Base-by-base conservation (phyloP, 768 basidiomycete genomes). In the Antrodiella citrinella region DNA sequence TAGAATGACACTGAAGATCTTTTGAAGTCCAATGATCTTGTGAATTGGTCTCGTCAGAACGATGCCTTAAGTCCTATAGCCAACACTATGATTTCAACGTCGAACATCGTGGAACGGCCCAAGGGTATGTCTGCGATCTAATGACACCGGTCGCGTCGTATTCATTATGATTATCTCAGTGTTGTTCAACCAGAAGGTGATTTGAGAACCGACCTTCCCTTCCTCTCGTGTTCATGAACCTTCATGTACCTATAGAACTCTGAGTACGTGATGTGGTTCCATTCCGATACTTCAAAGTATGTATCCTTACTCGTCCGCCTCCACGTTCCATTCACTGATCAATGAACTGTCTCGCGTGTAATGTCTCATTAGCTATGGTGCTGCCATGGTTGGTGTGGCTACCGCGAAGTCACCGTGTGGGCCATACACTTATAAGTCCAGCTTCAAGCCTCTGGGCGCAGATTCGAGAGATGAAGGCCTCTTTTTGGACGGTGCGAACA, bases 241-340 rank as follows among this genome's bases (percentile, higher is more conserved):
- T 7, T 35, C 30, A 35, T 35, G 15, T 15, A 35, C 30, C n/a
- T n/a, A n/a, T n/a, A 82, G 79, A 81, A 75, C 56, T 67, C 68
- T 4, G 77, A 81, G 68, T 81, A 81, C 59, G 81, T 82, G 19
- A 80, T 83, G 80, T 83, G 81, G 81, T 83, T 83, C 68, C 81
- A 83, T 61, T 80, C 78, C 7, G 81, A 83, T 56, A 71, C 69
- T 20, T 77, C 76, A 53, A 74, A 79, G 80, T 80, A 68, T 62
- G 58, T 63, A 24, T 7, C 5, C 42, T 41, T 10, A 43, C n/a
- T 10, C 18, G 9, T 22, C 21, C 25, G 30, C 5, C 12, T 49
- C 38, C 18, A 22, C 43, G n/a, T 2, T 5, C 41, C 40, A 48
- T 9, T 43, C 9, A 9, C 41, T 18, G 41, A 43, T 19, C 21